Evolutionary conservation across 2,329 filamentous ascomycete genomes (phyloP).

Genomic region (Colletotrichum sp.): DNA sequence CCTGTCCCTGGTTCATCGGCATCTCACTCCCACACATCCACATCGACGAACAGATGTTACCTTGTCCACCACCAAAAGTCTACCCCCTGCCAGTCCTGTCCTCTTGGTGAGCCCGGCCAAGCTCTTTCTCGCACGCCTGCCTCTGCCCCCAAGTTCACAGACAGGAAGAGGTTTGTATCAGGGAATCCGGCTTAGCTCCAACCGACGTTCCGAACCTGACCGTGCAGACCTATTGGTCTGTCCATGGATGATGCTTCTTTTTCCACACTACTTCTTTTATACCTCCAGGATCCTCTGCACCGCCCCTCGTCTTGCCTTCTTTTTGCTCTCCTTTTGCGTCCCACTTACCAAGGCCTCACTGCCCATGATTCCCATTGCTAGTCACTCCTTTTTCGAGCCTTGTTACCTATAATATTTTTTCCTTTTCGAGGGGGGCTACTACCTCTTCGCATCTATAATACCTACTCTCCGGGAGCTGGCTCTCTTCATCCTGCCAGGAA

Average conservation of each 20-base stretch:
- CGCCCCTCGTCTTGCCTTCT: slow-evolving; percentile 49
- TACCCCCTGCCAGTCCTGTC: slow-evolving; percentile 20
- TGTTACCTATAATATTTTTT: slow-evolving; percentile 33
- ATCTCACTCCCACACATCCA: slow-evolving; percentile 38
- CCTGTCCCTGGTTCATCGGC: slow-evolving; percentile 34
- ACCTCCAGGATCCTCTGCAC: slow-evolving; percentile 53
- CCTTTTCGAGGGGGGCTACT: slow-evolving; percentile 32
- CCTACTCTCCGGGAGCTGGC: slow-evolving; percentile 52
- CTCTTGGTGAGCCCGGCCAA: slow-evolving; percentile 24
- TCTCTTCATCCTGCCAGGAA: slow-evolving; percentile 52
- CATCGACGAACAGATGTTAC: slow-evolving; percentile 47
- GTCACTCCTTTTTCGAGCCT: slow-evolving; percentile 53
- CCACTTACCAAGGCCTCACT: slow-evolving; percentile 43
- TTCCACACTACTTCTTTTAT: slow-evolving; percentile 54
- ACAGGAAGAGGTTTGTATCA: slow-evolving; percentile 48
- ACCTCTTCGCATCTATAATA: slow-evolving; percentile 48
- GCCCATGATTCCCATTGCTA: slow-evolving; percentile 44
- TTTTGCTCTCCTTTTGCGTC: slow-evolving; percentile 46
- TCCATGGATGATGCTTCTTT: slow-evolving; percentile 47
- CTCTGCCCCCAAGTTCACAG: slow-evolving; percentile 31
- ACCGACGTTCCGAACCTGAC: slow-evolving; percentile 55
- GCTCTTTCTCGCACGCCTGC: slow-evolving; percentile 26
- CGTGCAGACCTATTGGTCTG: slow-evolving; percentile 43
- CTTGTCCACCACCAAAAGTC: slow-evolving; percentile 27
- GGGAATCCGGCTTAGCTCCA: slow-evolving; percentile 55